Base-by-base conservation (phyloP, 371 early-diverging fungal genomes). In the Sporodiniella umbellata region DNA sequence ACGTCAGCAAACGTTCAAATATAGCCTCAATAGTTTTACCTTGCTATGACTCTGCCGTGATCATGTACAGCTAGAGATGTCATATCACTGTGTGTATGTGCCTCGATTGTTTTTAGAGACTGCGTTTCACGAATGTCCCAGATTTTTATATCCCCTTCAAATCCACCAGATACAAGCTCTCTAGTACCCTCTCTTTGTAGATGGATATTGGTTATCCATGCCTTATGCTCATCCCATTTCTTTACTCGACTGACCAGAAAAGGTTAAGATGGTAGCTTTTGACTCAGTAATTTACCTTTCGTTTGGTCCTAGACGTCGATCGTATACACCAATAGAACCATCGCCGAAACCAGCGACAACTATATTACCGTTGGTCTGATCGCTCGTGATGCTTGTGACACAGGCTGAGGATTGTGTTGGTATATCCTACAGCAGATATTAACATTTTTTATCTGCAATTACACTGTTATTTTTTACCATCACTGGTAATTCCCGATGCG, bases 271-370 rank as follows among this genome's bases (percentile, higher is more conserved):
- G 15, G 8, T 37, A 30, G n/a, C 8, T 30, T 33, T 1, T 15
- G 15, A 62, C 66, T 48, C 17, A 21, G 1, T 19, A 8, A 40
- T 2, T 19, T 68, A 79, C 75, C 80, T 72, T 40, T 83, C 71
- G 23, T 66, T 63, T 11, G 83, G 66, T 1, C 70, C 66, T 30
- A 80, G 39, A 23, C 94, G 70, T 22, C 85, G 72, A 62, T 94
- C 95, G 62, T 86, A 92, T 1, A 89, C 70, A 26, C 87, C 75
- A n/a, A 94, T 72, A 2, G 77, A 64, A 10, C 95, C 95, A 72
- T 94, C 93, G 8, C 77, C 86, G 74, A 81, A 90, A 6, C 93
- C 93, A 33, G 84, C 89, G 18, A 92, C 69, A 33, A 94, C 58
- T 33, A 88, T 66, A 49, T 86, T 78, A 6, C 88, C 89, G 7